A percentile compares a stretch with the other conserved stretches of the same genome.
These are phyloP conservation scores for Cystofilobasidium bisporidii DNA, from an alignment of 768 basidiomycete genomes.

Conservation along the genomic window DNA sequence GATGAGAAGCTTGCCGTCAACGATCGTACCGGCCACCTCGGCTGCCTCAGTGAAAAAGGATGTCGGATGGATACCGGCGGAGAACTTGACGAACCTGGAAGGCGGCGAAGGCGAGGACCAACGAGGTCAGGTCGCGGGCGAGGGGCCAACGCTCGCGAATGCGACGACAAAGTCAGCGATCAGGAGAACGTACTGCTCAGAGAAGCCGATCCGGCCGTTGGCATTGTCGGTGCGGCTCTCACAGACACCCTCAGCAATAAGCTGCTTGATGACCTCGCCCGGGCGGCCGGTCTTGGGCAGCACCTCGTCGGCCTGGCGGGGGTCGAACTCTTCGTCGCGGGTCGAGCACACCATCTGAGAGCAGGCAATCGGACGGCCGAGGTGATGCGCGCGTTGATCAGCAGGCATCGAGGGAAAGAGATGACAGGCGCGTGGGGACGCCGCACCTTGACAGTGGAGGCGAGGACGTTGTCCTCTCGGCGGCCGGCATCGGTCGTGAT, in stretches of 20 bases:
- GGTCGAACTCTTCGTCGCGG: background rate
- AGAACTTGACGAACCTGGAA: slow-evolving; percentile 2
- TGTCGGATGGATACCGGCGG: background rate
- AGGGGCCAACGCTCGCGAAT: too few species aligned
- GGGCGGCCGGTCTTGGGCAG: background rate
- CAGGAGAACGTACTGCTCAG: slow-evolving; percentile 5
- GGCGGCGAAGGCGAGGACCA: too few species aligned
- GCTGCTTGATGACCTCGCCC: background rate
- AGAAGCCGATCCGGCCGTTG: background rate
- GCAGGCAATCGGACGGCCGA: background rate
- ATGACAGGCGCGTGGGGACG: too few species aligned
- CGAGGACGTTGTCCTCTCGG: background rate
- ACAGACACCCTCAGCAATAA: background rate
- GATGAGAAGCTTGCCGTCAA: slow-evolving; percentile 7
- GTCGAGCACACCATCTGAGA: background rate
- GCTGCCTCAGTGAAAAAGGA: slow-evolving; percentile 21
- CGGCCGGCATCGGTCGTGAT: background rate
- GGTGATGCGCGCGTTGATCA: too few species aligned
- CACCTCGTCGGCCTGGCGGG: background rate
- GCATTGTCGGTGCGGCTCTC: background rate
- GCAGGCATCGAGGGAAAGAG: too few species aligned
- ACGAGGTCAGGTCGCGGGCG: too few species aligned
- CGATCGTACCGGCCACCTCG: background rate
- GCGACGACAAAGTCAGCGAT: background rate
- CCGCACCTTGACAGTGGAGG: slow-evolving; percentile 11